phyloP scores from a whole-genome alignment of 257 asterid species.

The Solanum piurae region DNA sequence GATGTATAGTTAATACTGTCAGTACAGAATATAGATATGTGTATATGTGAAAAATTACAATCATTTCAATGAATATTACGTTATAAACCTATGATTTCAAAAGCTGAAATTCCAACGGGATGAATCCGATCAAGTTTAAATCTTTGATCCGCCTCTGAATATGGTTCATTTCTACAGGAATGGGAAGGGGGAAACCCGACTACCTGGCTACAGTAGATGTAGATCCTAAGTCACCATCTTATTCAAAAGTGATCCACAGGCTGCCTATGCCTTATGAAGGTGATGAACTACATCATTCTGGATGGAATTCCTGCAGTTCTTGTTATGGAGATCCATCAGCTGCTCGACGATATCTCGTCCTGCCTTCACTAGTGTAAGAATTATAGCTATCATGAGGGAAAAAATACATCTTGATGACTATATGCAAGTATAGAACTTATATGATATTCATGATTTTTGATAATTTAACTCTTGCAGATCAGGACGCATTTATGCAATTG shows the following conservation, averaged over 20 bases:
- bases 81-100: neutral
- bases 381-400: neutral
- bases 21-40: neutral
- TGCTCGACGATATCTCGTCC: slow-evolving; percentile 66
- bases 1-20: neutral
- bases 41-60: too few relatives aligned
- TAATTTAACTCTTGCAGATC: slow-evolving; percentile 41
- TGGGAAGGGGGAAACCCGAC: slow-evolving; percentile 81
- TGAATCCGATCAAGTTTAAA: neutral
- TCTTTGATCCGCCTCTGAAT: neutral
- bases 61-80: neutral
- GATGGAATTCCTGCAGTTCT: slow-evolving; percentile 99
- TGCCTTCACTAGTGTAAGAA: slow-evolving; percentile 79
- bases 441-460: neutral
- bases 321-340: slow-evolving; percentile 76
- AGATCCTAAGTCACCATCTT: slow-evolving; percentile 82
- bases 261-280: slow-evolving; percentile 82
- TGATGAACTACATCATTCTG: slow-evolving; percentile 91
- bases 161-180: slow-evolving; percentile 28
- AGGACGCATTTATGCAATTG: slow-evolving; percentile 90
- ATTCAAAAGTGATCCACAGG: slow-evolving; percentile 75
- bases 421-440: neutral
- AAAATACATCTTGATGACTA: neutral
- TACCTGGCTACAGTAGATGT: slow-evolving; percentile 84
- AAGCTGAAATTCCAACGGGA: neutral